Evolutionary conservation across 805 yeast species (phyloP), one percentile per base, ranked within the genome.

Genomic region (Wickerhamomyces pijperi): DNA sequence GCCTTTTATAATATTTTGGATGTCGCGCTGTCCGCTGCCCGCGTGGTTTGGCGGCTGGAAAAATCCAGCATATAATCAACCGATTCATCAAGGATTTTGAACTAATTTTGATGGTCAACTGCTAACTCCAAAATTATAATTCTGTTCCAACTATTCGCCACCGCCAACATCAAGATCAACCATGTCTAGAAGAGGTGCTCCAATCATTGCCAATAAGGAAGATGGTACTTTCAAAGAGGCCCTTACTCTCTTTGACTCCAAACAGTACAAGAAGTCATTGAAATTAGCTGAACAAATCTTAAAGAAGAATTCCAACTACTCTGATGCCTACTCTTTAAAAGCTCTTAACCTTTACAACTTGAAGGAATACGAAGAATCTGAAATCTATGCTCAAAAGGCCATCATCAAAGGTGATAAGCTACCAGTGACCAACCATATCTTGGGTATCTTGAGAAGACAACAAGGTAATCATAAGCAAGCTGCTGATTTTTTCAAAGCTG

Each of bases 211-310:
- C 55, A 44, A 57, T 59, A 85, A 83, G 57, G 95, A 86, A 47
- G 90, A 82, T 41, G 67, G 70, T 25, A 74, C 74, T 46, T 87
- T 90, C 64, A 71, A 80, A 42, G 83, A 81, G 48, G 95, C 96
- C 1, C 68, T 92, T 51, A 76, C 76, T 49, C 69, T 83, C 23
- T 92, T 86, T 53, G 97, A 92, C 55, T 56, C 70, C 36, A 86
- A 84, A 57, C 87, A 86, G 58, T 88, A 88, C 66, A 84, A 84
- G 56, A 87, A 90, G 52, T 76, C 95, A 1, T 60, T 88, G 50
- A 83, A 83, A 55, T 55, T 78, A 21, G 72, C 85, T 34, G 97
- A 92, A 38, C 64, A 72, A 28, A 72, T 83, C 48, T 60, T 90
- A 51, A 84, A 85, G 65, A 85, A 83, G 52, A 76, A 77, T 52